phyloP scores from a whole-genome alignment of 2,329 filamentous ascomycete species.

The Phaeosphaeriaceae sp. region DNA sequence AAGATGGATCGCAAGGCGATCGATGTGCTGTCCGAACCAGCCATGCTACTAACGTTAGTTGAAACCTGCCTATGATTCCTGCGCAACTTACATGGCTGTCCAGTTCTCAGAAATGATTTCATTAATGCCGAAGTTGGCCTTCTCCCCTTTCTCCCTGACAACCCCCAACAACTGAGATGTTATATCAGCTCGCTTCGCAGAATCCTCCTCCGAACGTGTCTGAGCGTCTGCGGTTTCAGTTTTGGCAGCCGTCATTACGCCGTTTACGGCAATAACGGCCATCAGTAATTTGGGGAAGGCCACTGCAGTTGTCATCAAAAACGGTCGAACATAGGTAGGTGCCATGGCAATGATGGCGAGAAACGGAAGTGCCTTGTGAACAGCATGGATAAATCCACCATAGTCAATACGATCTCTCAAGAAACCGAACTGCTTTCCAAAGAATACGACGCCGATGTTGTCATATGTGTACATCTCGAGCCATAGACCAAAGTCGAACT shows the following conservation, averaged over 20 bases:
- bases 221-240: conserved; percentile 20
- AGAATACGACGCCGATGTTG: conserved; percentile 14
- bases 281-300: conserved; percentile 30
- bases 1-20: conserved; percentile 44
- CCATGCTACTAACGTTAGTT: conserved; percentile 27
- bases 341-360: conserved; percentile 22
- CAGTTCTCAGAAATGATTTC: conserved; percentile 39
- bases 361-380: conserved; percentile 46
- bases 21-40: conserved; percentile 47
- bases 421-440: conserved; percentile 28
- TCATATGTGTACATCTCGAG: conserved; percentile 34
- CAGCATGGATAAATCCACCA: conserved; percentile 29
- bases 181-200: conserved; percentile 34
- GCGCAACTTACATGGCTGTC: conserved; percentile 35
- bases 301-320: conserved; percentile 14
- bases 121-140: conserved; percentile 35
- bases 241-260: conserved; percentile 19
- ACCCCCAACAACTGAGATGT: conserved; percentile 39
- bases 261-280: conserved; percentile 23
- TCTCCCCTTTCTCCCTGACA: conserved; percentile 34
- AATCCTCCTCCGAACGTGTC: conserved; percentile 13
- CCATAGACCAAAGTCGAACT: conserved; percentile 15
- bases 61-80: neutral
- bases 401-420: conserved; percentile 27
- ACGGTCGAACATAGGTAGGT: conserved; percentile 13